Conservation (phyloP, 106 monocot genomes). For the Amphibolis antarctica region DNA sequence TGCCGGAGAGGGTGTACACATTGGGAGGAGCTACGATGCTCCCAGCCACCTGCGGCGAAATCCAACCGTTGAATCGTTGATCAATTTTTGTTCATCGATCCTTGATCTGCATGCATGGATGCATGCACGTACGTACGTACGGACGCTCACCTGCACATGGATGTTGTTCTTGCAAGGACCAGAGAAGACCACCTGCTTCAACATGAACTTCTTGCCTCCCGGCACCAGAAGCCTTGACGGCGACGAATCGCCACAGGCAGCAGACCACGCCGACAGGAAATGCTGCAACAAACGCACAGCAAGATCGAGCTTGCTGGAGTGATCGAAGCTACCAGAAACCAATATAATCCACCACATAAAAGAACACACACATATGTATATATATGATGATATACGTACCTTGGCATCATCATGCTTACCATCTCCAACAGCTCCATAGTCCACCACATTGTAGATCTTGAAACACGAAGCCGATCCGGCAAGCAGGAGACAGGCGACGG, state of each 20-base stretch:
- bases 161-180: constrained; percentile 2
- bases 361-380: neutral
- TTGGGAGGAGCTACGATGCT: neutral
- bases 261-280: neutral
- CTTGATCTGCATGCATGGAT: no score
- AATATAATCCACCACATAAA: neutral
- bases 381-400: neutral
- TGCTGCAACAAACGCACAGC: neutral
- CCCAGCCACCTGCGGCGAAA: constrained; percentile 4
- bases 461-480: neutral
- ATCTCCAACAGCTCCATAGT: constrained; percentile 6
- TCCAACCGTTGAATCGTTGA: no score
- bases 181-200: neutral
- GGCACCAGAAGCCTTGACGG: neutral
- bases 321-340: neutral
- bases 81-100: no score
- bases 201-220: neutral
- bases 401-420: neutral
- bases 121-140: no score
- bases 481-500: neutral
- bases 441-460: neutral
- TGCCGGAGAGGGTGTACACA: neutral
- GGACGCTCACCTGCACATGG: constrained; percentile 4
- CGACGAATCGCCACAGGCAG: neutral
- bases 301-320: neutral